Base-by-base conservation (phyloP, 495 filamentous ascomycete genomes). In the Penicillium paradoxum region DNA sequence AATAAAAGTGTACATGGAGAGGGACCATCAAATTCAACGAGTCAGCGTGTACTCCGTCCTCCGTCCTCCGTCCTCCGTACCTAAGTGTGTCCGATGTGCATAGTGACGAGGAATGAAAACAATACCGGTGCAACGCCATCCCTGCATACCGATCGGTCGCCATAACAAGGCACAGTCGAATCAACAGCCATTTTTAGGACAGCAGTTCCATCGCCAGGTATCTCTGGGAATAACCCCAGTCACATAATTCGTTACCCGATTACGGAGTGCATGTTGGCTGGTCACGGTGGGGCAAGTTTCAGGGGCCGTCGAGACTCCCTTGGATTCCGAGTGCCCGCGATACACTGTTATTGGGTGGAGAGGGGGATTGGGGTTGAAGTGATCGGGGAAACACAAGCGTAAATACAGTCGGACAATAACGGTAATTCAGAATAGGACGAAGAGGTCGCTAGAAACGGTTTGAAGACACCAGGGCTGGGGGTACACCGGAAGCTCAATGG, bases 281-380 rank as follows among this genome's bases (percentile, higher is more conserved):
- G 33, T 22, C 14, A 33, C 17, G 6, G 62, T 61, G 65, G 65
- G 51, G 53, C 60, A 37, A 40, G 57, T 68, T 52, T 68, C 62
- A 67, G 64, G 64, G 64, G 64, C 64, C 64, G 64, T 56, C 55
- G 53, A 47, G 55, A 54, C 62, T 56, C 55, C 62, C 62, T 63
- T 63, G 64, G 64, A 65, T 50, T 65, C 59, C 54, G 54, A 44
- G 25, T 34, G 15, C 15, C 22, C n/a, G n/a, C 1, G 13, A 19
- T n/a, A 33, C 24, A 43, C 15, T 30, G 1, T 51, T 25, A 62
- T 64, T 65, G 58, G 56, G 11, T 48, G 33, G 4, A 18, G 6
- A 17, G 18, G 27, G n/a, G 18, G 33, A 33, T 33, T 38, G 3
- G 6, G 18, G 34, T 37, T 2, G 8, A 41, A 25, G 34, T 49